These are phyloP conservation scores for Acanthamoeba sp. DNA, from an alignment of 208 protist genomes.

Conservation along the genomic window DNA sequence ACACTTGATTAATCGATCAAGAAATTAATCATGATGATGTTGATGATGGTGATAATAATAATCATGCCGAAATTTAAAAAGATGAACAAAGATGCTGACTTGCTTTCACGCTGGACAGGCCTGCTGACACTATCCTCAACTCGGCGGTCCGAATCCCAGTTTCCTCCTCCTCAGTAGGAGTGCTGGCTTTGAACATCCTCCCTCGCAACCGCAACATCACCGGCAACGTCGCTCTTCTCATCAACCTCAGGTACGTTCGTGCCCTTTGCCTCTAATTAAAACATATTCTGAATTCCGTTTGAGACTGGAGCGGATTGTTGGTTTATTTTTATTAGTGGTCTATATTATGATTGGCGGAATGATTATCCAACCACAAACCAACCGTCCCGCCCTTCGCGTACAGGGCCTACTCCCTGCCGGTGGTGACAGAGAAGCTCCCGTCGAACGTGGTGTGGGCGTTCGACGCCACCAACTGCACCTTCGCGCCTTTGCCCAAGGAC, in stretches of 20 bases:
- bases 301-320: too few relatives aligned
- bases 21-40: too few relatives aligned
- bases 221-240: neutral
- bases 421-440: neutral
- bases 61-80: too few relatives aligned
- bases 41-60: too few relatives aligned
- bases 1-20: too few relatives aligned
- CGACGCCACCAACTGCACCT: conserved; percentile 12
- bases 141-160: neutral
- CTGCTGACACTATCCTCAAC: neutral
- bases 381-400: neutral
- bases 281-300: too few relatives aligned
- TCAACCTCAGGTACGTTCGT: neutral
- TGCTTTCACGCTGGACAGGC: too few relatives aligned
- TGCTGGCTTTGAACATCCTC: neutral
- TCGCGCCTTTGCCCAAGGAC: neutral
- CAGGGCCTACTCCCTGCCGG: neutral
- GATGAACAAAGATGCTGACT: too few relatives aligned
- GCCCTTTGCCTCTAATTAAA: too few relatives aligned
- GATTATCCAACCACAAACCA: neutral
- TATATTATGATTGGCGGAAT: too few relatives aligned
- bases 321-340: neutral
- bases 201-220: neutral
- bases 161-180: neutral
- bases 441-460: neutral